These are phyloP conservation scores for Ceratopteris richardii DNA, from an alignment of 75 land plant genomes.

Conservation along the genomic window DNA sequence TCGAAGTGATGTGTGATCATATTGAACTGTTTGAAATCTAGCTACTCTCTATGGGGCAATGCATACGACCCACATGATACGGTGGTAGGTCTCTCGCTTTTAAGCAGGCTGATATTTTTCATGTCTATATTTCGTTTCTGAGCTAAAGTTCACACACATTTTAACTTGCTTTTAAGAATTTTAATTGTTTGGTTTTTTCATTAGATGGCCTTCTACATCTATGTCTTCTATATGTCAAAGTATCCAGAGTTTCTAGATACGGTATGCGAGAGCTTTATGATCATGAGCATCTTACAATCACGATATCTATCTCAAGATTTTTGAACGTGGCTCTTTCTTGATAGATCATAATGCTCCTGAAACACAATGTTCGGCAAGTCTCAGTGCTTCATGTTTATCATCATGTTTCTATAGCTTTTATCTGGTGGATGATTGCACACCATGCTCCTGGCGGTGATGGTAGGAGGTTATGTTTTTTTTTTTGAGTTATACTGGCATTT, in stretches of 20 bases:
- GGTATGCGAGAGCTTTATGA: slow-evolving; percentile 12
- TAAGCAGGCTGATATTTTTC: not conserved
- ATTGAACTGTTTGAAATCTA: slow-evolving; percentile 1
- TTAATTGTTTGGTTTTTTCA: no score
- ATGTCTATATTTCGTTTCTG: not conserved
- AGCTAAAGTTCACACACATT: not conserved
- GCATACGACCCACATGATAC: slow-evolving; percentile 28
- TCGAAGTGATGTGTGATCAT: not conserved
- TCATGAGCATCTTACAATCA: not conserved
- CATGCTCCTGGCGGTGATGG: slow-evolving; percentile 48
- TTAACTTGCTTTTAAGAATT: not conserved
- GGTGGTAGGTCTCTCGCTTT: slow-evolving; percentile 10
- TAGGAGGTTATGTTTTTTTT: slow-evolving; percentile 1
- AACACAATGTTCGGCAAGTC: slow-evolving; percentile 28
- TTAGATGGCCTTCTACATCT: slow-evolving; percentile 25
- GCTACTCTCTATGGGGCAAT: slow-evolving; percentile 37
- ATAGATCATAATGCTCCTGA: slow-evolving; percentile 32
- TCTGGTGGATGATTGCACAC: slow-evolving; percentile 39
- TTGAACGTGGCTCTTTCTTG: not conserved
- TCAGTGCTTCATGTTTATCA: slow-evolving; percentile 35
- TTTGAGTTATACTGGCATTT: no score
- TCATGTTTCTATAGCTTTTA: slow-evolving; percentile 32
- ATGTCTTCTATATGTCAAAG: slow-evolving; percentile 38
- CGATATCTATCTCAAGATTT: not conserved
- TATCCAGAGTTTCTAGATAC: slow-evolving; percentile 38